Conservation (phyloP, 2,329 filamentous ascomycete genomes). For the Alternaria burnsii region DNA sequence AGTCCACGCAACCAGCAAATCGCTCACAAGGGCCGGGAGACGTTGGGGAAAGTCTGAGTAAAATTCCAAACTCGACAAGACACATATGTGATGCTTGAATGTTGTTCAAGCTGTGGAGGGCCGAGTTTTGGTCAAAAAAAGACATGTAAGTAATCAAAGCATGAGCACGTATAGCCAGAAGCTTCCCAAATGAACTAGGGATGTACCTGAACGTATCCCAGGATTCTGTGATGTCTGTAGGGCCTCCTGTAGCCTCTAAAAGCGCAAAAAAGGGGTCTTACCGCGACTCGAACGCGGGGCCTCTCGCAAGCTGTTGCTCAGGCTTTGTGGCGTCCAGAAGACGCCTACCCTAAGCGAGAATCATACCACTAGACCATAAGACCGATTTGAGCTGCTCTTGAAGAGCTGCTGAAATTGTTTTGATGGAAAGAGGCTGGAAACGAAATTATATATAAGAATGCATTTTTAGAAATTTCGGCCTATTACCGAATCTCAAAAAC, state of each 20-base stretch:
- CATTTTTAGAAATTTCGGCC: too few relatives aligned
- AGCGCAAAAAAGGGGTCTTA: constrained; percentile 30
- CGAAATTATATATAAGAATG: rapidly evolving
- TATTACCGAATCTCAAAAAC: rapidly evolving
- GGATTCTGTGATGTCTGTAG: neutral
- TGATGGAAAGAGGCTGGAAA: neutral
- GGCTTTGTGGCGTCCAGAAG: constrained; percentile 1
- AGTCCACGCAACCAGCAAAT: neutral
- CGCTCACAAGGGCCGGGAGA: rapidly evolving
- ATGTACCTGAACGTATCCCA: neutral
- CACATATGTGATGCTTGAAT: neutral
- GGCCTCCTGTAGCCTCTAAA: neutral
- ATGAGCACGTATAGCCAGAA: too few relatives aligned
- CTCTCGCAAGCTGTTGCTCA: constrained; percentile 37
- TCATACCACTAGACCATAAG: constrained; percentile 69
- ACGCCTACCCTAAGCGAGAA: constrained; percentile 68
- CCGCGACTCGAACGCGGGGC: constrained; percentile 42
- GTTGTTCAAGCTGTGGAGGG: too few relatives aligned
- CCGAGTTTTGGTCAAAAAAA: too few relatives aligned
- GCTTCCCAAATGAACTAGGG: too few relatives aligned
- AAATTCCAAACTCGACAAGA: neutral
- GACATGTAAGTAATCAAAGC: too few relatives aligned
- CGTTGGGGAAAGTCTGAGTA: neutral
- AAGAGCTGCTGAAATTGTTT: constrained; percentile 2
- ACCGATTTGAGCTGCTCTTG: neutral